A percentile compares a stretch with the other conserved stretches of the same genome.
These are phyloP conservation scores for Phycomyces nitens DNA, from an alignment of 192 early-diverging fungal genomes.

Conservation along the genomic window DNA sequence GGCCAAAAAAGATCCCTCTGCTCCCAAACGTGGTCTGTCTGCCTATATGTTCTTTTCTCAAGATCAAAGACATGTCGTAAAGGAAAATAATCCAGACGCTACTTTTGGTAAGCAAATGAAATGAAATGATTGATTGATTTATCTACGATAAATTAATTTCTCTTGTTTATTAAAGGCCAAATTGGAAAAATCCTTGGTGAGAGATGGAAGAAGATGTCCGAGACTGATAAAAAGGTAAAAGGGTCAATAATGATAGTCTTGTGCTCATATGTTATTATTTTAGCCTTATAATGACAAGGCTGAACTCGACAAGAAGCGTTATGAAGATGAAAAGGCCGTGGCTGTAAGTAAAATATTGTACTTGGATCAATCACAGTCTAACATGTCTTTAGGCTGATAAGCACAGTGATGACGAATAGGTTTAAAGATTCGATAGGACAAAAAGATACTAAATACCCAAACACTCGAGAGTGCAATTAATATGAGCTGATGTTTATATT, in stretches of 20 bases:
- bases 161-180: too few relatives aligned
- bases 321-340: conserved; percentile 36
- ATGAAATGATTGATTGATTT: background rate
- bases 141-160: too few relatives aligned
- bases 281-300: conserved; percentile 33
- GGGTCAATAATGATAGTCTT: too few relatives aligned
- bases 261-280: too few relatives aligned
- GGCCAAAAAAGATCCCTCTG: conserved; percentile 83
- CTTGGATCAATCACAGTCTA: background rate
- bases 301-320: conserved; percentile 40
- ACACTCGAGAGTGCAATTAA: too few relatives aligned
- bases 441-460: background rate
- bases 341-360: conserved; percentile 14
- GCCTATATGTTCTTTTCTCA: conserved; percentile 91
- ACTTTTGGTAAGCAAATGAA: conserved; percentile 49
- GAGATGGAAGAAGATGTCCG: conserved; percentile 39
- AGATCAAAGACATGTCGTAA: conserved; percentile 72
- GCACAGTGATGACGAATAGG: background rate
- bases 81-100: conserved; percentile 76
- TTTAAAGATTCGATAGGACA: background rate
- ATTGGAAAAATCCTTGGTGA: conserved; percentile 41
- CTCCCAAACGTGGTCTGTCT: conserved; percentile 88
- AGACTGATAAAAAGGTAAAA: conserved; percentile 39
- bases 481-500: too few relatives aligned
- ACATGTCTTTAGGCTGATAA: background rate